Evolutionary conservation across 495 filamentous ascomycete genomes (phyloP), one percentile per base, ranked within the genome.

Genomic region (Hypoxylon fragiforme): DNA sequence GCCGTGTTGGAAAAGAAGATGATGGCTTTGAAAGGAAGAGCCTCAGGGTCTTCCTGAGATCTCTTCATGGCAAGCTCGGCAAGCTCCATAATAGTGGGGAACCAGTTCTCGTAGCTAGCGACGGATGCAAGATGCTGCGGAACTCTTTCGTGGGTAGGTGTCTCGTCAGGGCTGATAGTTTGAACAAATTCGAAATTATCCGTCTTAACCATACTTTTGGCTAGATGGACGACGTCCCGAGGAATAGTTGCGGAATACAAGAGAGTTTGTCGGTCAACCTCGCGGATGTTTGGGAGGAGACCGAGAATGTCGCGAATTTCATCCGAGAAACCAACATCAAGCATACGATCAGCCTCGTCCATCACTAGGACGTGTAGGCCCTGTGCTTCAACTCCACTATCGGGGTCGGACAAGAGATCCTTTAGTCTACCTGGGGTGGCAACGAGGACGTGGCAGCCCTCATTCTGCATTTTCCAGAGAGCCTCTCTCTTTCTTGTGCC

Each of bases 171-270:
- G 37, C 79, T 77, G 37, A 97, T 86, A 14, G 90, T 94, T 65
- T 90, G 85, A 32, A 96, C 80, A 59, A 91, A 91, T 60, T 91
- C 81, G 68, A 91, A 95, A 49, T 85, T 80, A 49, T 70, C 24
- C 15, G 67, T 66, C 59, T 76, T 66, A 32, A 79, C 74, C 66
- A 73, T 73, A 12, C 57, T 66, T 40, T 83, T 76, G 21, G 94
- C 94, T 56, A 97, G 80, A 18, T 74, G 60, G 67, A 96, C 84
- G 24, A 98, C 91, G 60, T 92, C 87, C 36, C 74, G 73, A 30
- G 92, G 89, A 20, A 98, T 83, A 12, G 94, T 98, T 14, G 94
- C 94, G 3, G 95, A 97, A 72, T 90, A 96, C 61, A 98, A 80
- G 15, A 98, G 80, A 0, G 92, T 97, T 66, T 98, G 94, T 15